Base-by-base conservation (phyloP, 257 asterid species). In the Capsicum chinense region DNA sequence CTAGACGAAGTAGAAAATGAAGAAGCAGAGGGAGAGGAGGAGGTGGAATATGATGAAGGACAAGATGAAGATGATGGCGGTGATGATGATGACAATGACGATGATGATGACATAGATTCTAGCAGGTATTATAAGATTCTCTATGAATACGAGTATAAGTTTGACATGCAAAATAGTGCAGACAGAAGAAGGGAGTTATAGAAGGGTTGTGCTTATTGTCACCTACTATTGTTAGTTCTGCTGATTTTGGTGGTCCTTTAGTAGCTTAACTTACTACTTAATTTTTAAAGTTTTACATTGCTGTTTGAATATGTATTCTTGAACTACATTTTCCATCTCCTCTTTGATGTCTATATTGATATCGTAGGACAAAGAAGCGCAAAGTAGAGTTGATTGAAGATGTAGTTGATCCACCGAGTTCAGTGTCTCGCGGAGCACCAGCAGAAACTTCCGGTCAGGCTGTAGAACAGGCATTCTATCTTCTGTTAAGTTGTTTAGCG, bases 311-410 rank as follows among this genome's bases (percentile, higher is more conserved):
- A 14, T 76, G 21, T 50, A 3, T 79, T 66, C 47, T 85, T 85
- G 26, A 47, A 56, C 81, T 58, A 62, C 68, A 12, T 4, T 26
- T 50, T 67, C 60, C 39, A 56, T 81, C 71, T 44, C 52, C 83
- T 85, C 63, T 26, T 56, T 50, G 76, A n/a, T 47, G 2, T 21
- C 70, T 59, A 16, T 60, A 14, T 69, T 57, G 19, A 42, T 85
- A 82, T 50, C 67, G 35, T 84, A 94, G 99, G 88, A 90, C 86
- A 86, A 95, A 94, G 86, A 91, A 95, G 93, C 95, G 90, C 85
- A 95, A 93, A 89, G 82, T 90, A 88, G 96, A 92, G 86, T 82
- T 82, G 50, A 73, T 74, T 14, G 89, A 91, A 78, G 84, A 47
- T 67, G 52, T 84, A 70, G 74, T 47, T 52, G 85, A 87, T 84